Evolutionary conservation across 2,329 filamentous ascomycete species (phyloP), one percentile per base, ranked within the genome.

Genomic region (Grosmannia huntii): DNA sequence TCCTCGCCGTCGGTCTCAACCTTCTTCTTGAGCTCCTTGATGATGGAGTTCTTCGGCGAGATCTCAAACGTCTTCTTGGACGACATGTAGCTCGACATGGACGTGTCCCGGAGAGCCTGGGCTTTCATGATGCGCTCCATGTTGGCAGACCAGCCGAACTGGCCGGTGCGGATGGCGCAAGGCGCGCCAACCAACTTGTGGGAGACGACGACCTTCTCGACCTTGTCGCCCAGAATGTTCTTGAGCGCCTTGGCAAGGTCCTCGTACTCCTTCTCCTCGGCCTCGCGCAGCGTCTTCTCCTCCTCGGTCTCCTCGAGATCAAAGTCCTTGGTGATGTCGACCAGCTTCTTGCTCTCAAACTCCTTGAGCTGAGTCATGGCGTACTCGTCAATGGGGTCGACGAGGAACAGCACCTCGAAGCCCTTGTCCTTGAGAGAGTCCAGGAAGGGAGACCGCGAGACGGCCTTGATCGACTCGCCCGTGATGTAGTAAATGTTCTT

Each of bases 41-140:
- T 85, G 76, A 99, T 99, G 65, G 90, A 73, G 69, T 90, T 96
- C 83, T 94, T 92, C 75, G 94, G 94, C n/a, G 94, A 97, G 77
- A 99, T 97, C 82, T 99, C 94, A 68, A 99, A 97, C 36, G 94
- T 99, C 90, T 99, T 99, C 91, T 99, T 99, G 74, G 92, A 97
- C 66, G 90, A 95, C 94, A 99, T 99, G 89, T 99, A 99, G 69
- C 90, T 95, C 78, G 84, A 90, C 94, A 99, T 99, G 70, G 91
- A 96, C 67, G 94, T 99, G 80, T 99, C 94, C 80, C 94, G 94
- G 70, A 99, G 92, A 71, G 94, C 94, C 83, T 99, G 94, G 31
- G 94, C 94, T 87, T 99, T 99, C 94, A 99, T 99, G 86, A 99
- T 99, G 82, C 94, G 94, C 85, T 99, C 94, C 94, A 99, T 99